Percentiles rank a stretch among this genome's conserved stretches.
Evolutionary conservation across 352 stramenopile species (phyloP).

Genomic region (Phytopythium montanum): DNA sequence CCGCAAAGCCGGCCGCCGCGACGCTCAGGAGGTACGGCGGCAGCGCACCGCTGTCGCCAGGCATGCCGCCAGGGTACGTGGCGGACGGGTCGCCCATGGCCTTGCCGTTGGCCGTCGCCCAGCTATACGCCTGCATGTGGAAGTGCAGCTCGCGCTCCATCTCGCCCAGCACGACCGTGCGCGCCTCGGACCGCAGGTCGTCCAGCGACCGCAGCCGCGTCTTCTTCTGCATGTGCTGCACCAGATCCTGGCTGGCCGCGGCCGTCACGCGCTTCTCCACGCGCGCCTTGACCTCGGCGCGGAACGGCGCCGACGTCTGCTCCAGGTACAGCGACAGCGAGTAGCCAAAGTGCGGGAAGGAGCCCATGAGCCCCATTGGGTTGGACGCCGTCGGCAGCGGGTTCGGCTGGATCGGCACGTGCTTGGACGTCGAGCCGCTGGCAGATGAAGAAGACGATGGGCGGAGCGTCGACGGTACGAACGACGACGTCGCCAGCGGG

Average conservation of each 20-base stretch:
- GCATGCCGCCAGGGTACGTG: neutral
- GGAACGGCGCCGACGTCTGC: conserved; percentile 64
- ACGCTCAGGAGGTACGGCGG: conserved; percentile 60
- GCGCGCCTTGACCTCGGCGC: conserved; percentile 59
- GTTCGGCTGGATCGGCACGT: conserved; percentile 77
- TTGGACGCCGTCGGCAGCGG: conserved; percentile 69
- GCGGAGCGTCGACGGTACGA: conserved; percentile 14
- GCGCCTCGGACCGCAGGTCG: conserved; percentile 56
- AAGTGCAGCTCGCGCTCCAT: conserved; percentile 73
- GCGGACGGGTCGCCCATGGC: conserved; percentile 11
- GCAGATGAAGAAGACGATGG: neutral
- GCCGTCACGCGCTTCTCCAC: conserved; percentile 78
- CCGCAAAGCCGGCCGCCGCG: conserved; percentile 47
- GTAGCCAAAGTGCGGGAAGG: conserved; percentile 58
- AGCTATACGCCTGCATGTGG: conserved; percentile 70
- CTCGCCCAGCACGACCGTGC: conserved; percentile 56
- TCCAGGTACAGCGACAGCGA: conserved; percentile 71
- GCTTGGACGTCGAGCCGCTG: conserved; percentile 9
- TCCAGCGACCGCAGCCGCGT: conserved; percentile 68
- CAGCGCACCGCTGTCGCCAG: conserved; percentile 22
- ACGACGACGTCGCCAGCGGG: conserved; percentile 9
- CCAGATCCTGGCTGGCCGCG: conserved; percentile 62
- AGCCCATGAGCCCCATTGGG: conserved; percentile 53
- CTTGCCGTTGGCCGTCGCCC: conserved; percentile 33
- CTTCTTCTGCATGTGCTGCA: conserved; percentile 86